Conservation (phyloP, 768 basidiomycete genomes). For the Boletus edulis region DNA sequence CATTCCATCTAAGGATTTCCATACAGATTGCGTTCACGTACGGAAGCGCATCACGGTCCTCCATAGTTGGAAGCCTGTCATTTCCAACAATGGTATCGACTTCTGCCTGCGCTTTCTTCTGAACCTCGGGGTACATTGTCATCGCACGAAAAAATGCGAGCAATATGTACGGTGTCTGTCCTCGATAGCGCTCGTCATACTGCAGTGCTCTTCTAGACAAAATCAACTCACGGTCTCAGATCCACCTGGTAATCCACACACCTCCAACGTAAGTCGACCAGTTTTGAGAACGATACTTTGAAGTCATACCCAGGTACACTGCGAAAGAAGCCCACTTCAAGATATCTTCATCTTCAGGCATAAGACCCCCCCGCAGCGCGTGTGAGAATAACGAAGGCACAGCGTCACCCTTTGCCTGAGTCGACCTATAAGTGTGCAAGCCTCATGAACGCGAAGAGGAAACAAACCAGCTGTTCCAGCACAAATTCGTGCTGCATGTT, state of each 20-base stretch:
- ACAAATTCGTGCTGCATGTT: neutral
- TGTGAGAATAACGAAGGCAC: slow-evolving; percentile 7
- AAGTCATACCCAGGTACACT: slow-evolving; percentile 10
- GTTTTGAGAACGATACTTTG: neutral
- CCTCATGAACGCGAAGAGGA: neutral
- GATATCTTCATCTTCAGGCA: slow-evolving; percentile 7
- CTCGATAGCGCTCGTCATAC: slow-evolving; percentile 4
- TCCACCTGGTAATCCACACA: slow-evolving; percentile 20
- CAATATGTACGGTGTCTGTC: slow-evolving; percentile 6
- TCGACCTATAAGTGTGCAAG: neutral
- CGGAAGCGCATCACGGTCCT: slow-evolving; percentile 8
- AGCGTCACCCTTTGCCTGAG: slow-evolving; percentile 5
- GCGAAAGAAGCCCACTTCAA: slow-evolving; percentile 10
- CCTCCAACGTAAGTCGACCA: neutral
- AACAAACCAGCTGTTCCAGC: slow-evolving; percentile 9
- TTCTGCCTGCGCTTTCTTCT: slow-evolving; percentile 10
- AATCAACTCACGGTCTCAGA: slow-evolving; percentile 22
- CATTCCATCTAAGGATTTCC: slow-evolving; percentile 13
- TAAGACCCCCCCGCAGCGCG: neutral
- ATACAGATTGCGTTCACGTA: neutral
- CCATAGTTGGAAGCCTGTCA: slow-evolving; percentile 8
- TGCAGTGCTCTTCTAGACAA: neutral
- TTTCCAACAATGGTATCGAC: slow-evolving; percentile 5
- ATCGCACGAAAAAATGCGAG: slow-evolving; percentile 18
- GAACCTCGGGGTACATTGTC: slow-evolving; percentile 7